Evolutionary conservation across 257 asterid species (phyloP).

Genomic region (Leptodermis oblonga): DNA sequence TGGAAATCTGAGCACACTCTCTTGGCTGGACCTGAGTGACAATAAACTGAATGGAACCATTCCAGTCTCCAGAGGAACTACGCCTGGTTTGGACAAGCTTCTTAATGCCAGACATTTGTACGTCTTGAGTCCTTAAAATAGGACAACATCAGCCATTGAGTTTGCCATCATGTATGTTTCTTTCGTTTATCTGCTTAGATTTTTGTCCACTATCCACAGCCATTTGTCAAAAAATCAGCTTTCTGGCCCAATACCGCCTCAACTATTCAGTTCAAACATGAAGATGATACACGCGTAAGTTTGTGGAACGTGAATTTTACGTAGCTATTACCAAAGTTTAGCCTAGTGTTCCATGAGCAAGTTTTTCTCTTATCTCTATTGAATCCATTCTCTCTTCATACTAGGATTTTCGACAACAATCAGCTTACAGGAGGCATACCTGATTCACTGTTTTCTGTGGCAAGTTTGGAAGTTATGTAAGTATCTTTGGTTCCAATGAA

Average conservation of each 20-base stretch:
- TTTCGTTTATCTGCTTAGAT: not conserved
- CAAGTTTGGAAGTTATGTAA: conserved; percentile 68
- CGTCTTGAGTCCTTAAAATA: conserved; percentile 17
- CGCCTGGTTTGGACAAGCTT: conserved; percentile 67
- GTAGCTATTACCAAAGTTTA: not conserved
- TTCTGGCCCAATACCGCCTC: conserved; percentile 54
- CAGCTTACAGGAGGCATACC: conserved; percentile 61
- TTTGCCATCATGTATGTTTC: not conserved
- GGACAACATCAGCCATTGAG: not conserved
- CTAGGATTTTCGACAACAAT: conserved; percentile 79
- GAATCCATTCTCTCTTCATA: conserved; percentile 8
- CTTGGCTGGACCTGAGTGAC: conserved; percentile 83
- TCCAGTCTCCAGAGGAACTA: conserved; percentile 53
- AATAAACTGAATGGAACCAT: conserved; percentile 61
- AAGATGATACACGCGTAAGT: conserved; percentile 73
- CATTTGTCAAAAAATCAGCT: conserved; percentile 74
- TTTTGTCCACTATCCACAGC: conserved; percentile 36
- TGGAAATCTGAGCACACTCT: conserved; percentile 58
- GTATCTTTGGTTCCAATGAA: conserved; percentile 29
- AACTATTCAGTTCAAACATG: conserved; percentile 60
- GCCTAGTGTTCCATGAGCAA: not conserved
- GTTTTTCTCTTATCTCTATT: conserved; percentile 12
- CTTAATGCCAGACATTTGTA: conserved; percentile 66
- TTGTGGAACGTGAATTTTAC: not conserved
- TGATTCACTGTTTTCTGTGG: conserved; percentile 46